Evolutionary conservation across 2,329 filamentous ascomycete species (phyloP).

Genomic region (Lecanoromycetidae sp.): DNA sequence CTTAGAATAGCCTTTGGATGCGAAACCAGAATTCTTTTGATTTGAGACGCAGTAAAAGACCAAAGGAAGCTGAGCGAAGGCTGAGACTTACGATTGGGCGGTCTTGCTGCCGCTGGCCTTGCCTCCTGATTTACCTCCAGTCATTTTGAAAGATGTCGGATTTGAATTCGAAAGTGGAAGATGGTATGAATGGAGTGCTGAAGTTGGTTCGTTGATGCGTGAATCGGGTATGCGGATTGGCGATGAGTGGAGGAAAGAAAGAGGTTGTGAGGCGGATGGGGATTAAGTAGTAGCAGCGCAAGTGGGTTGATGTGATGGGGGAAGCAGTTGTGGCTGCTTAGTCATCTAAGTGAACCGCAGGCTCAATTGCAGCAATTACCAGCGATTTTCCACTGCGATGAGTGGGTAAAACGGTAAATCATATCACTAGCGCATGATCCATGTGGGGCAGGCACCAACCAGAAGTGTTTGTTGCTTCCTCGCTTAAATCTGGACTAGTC

Average conservation of each 20-base stretch:
- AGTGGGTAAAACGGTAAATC: slow-evolving; percentile 10
- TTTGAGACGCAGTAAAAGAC: background rate
- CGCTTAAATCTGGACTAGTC: slow-evolving; percentile 3
- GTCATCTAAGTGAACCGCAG: too few species aligned
- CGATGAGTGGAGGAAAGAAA: slow-evolving; percentile 21
- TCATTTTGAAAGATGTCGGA: slow-evolving; percentile 67
- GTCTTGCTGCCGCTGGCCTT: slow-evolving; percentile 99
- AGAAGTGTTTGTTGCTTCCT: slow-evolving; percentile 1
- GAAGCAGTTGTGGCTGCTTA: slow-evolving; percentile 12
- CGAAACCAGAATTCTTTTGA: background rate
- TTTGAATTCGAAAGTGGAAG: slow-evolving; percentile 24
- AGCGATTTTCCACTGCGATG: too few species aligned
- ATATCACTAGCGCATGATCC: slow-evolving; percentile 12
- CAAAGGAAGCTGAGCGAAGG: background rate
- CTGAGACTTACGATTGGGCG: slow-evolving; percentile 81
- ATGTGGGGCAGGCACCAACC: background rate
- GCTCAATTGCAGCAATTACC: too few species aligned
- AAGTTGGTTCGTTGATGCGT: slow-evolving; percentile 20
- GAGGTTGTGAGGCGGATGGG: slow-evolving; percentile 21
- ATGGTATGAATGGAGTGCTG: slow-evolving; percentile 23
- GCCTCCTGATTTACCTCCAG: slow-evolving; percentile 99
- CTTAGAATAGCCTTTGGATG: background rate
- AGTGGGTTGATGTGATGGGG: slow-evolving; percentile 16
- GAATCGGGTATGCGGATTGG: slow-evolving; percentile 21
- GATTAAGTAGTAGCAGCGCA: slow-evolving; percentile 18